Conservation (phyloP, 441 rosid genomes). For the Populus tomentosa region DNA sequence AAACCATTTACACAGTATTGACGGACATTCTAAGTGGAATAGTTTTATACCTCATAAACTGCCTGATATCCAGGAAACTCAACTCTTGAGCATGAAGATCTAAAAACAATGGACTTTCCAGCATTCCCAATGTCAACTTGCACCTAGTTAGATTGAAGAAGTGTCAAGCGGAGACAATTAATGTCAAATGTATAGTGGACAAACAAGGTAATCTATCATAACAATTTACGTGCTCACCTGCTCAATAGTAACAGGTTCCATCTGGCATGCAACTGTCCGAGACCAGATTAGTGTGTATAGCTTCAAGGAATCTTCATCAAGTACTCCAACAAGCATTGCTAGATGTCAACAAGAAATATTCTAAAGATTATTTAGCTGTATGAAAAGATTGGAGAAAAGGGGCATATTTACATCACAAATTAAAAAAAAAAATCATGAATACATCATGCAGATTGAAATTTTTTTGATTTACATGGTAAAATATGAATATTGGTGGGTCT, state of each 20-base stretch:
- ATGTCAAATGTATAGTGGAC: background rate
- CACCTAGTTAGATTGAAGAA: slow-evolving; percentile 41
- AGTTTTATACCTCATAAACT: slow-evolving; percentile 61
- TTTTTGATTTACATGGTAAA: slow-evolving; percentile 64
- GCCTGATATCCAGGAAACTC: slow-evolving; percentile 83
- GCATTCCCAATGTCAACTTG: slow-evolving; percentile 70
- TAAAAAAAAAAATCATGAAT: slow-evolving; percentile 2
- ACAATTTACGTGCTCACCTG: slow-evolving; percentile 48
- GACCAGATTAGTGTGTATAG: slow-evolving; percentile 93
- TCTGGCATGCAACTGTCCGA: slow-evolving; percentile 88
- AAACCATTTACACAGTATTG: slow-evolving; percentile 6
- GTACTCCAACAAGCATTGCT: slow-evolving; percentile 67
- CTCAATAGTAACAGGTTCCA: slow-evolving; percentile 70
- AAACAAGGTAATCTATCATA: background rate
- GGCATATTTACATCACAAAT: slow-evolving; percentile 13
- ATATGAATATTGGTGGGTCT: slow-evolving; percentile 82
- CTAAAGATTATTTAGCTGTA: slow-evolving; percentile 10
- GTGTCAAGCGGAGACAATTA: slow-evolving; percentile 4
- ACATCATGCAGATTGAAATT: slow-evolving; percentile 16
- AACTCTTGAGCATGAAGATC: slow-evolving; percentile 68
- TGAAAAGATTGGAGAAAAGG: background rate
- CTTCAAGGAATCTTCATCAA: slow-evolving; percentile 89
- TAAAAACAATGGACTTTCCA: slow-evolving; percentile 53
- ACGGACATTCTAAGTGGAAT: slow-evolving; percentile 6
- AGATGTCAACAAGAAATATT: slow-evolving; percentile 28